A percentile compares a stretch with the other conserved stretches of the same genome.
phyloP scores from a whole-genome alignment of 2,329 filamentous ascomycete species.

The Fonsecaea multimorphosa region DNA sequence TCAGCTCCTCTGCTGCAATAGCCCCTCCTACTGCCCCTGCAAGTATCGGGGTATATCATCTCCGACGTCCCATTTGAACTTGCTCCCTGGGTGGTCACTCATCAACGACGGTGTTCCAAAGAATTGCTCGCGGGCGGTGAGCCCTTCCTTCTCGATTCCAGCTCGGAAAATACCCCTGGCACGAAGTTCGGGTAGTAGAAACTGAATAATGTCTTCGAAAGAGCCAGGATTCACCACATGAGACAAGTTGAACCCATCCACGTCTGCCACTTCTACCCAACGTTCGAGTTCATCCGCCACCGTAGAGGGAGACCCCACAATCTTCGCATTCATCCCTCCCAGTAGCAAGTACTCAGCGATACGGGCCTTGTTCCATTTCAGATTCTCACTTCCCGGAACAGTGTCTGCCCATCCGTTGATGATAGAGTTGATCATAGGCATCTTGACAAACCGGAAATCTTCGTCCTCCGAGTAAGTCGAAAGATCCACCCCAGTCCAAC shows the following conservation, averaged over 20 bases:
- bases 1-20: background rate
- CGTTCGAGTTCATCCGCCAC: slow-evolving; percentile 71
- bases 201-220: slow-evolving; percentile 59
- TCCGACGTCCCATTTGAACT: slow-evolving; percentile 26
- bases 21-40: background rate
- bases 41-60: slow-evolving; percentile 20
- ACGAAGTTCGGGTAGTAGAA: slow-evolving; percentile 57
- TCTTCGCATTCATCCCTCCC: slow-evolving; percentile 57
- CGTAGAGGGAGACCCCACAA: slow-evolving; percentile 64
- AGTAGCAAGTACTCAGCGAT: slow-evolving; percentile 55
- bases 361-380: slow-evolving; percentile 49
- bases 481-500: slow-evolving; percentile 67
- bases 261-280: slow-evolving; percentile 71
- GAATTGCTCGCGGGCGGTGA: slow-evolving; percentile 38
- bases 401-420: slow-evolving; percentile 33
- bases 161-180: slow-evolving; percentile 49
- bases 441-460: slow-evolving; percentile 63
- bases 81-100: slow-evolving; percentile 31
- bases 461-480: slow-evolving; percentile 64
- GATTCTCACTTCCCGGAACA: slow-evolving; percentile 46
- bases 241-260: slow-evolving; percentile 72
- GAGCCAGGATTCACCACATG: slow-evolving; percentile 59
- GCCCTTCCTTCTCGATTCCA: slow-evolving; percentile 18
- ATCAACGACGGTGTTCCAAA: slow-evolving; percentile 30
- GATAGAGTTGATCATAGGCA: slow-evolving; percentile 57